Conservation (phyloP, 768 basidiomycete genomes). For the Boletus rubroflammeus region DNA sequence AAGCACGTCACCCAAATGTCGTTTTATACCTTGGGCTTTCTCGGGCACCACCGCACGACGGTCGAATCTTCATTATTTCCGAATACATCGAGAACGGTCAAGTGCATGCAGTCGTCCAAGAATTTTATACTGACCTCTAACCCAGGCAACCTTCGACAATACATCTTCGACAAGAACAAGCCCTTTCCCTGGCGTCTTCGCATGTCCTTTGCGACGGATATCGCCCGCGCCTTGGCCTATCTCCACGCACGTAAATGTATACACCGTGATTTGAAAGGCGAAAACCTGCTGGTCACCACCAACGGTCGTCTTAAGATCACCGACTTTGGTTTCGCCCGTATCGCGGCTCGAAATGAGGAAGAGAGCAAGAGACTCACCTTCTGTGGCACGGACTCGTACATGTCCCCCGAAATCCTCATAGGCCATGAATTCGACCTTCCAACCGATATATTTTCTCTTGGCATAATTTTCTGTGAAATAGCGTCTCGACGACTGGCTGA, state of each 20-base stretch:
- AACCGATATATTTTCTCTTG: constrained; percentile 93
- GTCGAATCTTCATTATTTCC: constrained; percentile 90
- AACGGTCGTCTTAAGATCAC: constrained; percentile 96
- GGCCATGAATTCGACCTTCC: constrained; percentile 91
- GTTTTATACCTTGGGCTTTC: constrained; percentile 91
- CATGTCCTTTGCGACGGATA: constrained; percentile 92
- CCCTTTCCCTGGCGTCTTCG: constrained; percentile 93
- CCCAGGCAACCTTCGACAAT: constrained; percentile 73
- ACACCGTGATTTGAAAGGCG: constrained; percentile 92
- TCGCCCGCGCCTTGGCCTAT: constrained; percentile 92
- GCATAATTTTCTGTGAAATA: constrained; percentile 92
- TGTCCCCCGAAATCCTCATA: constrained; percentile 93
- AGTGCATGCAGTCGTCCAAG: neutral
- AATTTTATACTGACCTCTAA: constrained; percentile 2
- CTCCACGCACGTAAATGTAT: constrained; percentile 91
- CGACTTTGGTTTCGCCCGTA: constrained; percentile 97
- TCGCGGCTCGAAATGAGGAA: constrained; percentile 88
- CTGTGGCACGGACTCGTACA: constrained; percentile 90
- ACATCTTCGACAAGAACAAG: constrained; percentile 80
- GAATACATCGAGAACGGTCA: constrained; percentile 87
- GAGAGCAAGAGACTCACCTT: constrained; percentile 84
- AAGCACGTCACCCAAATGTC: constrained; percentile 89
- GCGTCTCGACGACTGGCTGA: constrained; percentile 82
- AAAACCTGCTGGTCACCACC: constrained; percentile 91
- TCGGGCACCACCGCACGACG: constrained; percentile 70